Percentiles rank a stretch among this genome's conserved stretches.
Conservation (phyloP, 176 grass and related monocot genomes). For the Oryza brachyantha region DNA sequence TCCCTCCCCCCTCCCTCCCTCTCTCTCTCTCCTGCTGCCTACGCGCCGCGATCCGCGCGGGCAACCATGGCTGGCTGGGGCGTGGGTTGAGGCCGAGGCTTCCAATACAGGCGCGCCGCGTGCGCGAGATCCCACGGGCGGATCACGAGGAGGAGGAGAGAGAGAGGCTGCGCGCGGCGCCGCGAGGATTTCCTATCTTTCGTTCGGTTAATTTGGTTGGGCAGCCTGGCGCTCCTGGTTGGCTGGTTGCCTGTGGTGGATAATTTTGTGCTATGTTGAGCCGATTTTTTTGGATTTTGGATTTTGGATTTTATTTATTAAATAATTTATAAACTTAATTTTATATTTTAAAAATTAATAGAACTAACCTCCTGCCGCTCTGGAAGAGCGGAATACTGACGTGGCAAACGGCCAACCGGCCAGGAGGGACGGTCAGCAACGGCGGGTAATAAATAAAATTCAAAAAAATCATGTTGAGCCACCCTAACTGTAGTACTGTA, state of each 20-base stretch:
- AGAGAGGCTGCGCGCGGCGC: too few relatives aligned
- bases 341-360: too few relatives aligned
- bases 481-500: background rate
- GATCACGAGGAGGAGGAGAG: constrained; percentile 29
- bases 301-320: too few relatives aligned
- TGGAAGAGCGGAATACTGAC: too few relatives aligned
- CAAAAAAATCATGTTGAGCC: too few relatives aligned
- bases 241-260: background rate
- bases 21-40: background rate
- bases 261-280: too few relatives aligned
- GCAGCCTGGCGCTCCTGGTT: constrained; percentile 22
- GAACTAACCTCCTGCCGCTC: too few relatives aligned
- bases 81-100: constrained; percentile 23
- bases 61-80: constrained; percentile 20
- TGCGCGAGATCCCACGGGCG: constrained; percentile 45
- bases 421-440: too few relatives aligned
- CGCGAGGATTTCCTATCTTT: constrained; percentile 14
- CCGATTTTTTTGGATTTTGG: too few relatives aligned
- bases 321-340: too few relatives aligned
- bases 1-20: background rate
- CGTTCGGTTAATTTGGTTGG: constrained; percentile 24
- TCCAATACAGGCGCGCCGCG: constrained; percentile 31
- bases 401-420: too few relatives aligned
- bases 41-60: constrained; percentile 42
- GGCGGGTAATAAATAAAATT: too few relatives aligned